Evolutionary conservation across 179 eudicot genomes (phyloP), one percentile per base, ranked within the genome.

Genomic region (Spergularia azorica): DNA sequence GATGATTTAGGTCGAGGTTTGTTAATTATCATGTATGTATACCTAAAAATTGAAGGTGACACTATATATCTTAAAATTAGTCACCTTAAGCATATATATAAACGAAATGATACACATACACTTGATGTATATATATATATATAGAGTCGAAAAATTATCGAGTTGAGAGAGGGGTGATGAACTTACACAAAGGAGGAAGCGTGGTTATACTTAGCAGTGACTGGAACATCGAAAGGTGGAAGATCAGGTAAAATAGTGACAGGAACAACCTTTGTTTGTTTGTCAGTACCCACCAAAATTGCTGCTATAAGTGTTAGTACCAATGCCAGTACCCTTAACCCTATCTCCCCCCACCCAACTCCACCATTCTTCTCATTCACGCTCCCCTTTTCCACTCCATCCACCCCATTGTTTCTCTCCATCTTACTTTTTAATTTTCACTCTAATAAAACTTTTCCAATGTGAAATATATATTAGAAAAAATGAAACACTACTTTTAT

Each of bases 101-200:
- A 26, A 26, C 32, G 32, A 26, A 26, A 26, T 26, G 32, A 26
- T 26, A 26, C 32, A 2, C 36, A 32, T 32, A 32, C 36, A 32
- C 36, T 32, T 1, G 36, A 32, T 32, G 36, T 32, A 32, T 32
- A 26, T 26, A 26, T 26, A 0, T 26, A 32, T 2, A 32, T 36
- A 4, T 36, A 36, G 39, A 36, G 4, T 2, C 1, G 1, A 17
- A 51, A 3, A 8, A 11, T 3, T 7, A 38, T 2, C 10, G 14
- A 18, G 36, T 2, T 7, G 14, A 18, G 36, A 57, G 38, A 41
- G 13, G 63, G 70, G 52, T 36, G 61, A 16, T 46, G 64, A 58
- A 58, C 92, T 87, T 80, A 92, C 97, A 87, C 87, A 79, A 89
- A 89, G 74, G 96, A 92, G 67, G 97, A 91, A 46, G 83, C 52